Percentiles rank a stretch among this genome's conserved stretches.
phyloP scores from a whole-genome alignment of 148 eudicot species.

The Silene latifolia region DNA sequence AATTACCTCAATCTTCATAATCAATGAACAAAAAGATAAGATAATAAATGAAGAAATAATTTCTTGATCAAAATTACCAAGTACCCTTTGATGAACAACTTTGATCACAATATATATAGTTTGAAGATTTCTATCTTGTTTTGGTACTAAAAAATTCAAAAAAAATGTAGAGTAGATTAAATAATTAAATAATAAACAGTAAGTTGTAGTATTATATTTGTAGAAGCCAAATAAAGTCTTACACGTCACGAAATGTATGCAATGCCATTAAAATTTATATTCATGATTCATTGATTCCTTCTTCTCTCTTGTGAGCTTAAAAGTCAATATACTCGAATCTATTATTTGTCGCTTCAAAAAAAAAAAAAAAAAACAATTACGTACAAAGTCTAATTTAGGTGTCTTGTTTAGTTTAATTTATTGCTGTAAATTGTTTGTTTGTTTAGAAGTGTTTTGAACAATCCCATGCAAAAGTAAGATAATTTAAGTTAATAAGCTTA shows the following conservation, averaged over 20 bases:
- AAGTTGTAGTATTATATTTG: conserved; percentile 3
- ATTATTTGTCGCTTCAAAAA: background rate
- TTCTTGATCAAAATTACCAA: conserved; percentile 30
- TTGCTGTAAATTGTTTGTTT: background rate
- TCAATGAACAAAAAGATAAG: background rate
- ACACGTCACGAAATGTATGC: conserved; percentile 35
- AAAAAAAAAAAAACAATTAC: background rate
- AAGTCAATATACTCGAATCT: conserved; percentile 13
- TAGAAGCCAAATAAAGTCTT: conserved; percentile 17
- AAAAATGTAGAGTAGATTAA: background rate
- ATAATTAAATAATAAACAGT: background rate
- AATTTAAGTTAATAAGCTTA: background rate
- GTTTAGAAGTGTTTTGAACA: background rate
- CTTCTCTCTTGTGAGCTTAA: background rate
- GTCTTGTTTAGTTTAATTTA: background rate
- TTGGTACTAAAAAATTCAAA: conserved; percentile 10
- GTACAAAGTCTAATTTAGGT: background rate
- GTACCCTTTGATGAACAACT: background rate
- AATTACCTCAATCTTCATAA: conserved; percentile 6
- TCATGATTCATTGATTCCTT: conserved; percentile 4
- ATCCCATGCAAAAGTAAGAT: background rate
- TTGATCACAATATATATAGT: conserved; percentile 1
- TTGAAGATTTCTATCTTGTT: background rate
- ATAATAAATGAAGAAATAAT: conserved; percentile 1
- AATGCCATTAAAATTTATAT: conserved; percentile 11